Evolutionary conservation across 805 yeast genomes (phyloP), one percentile per base, ranked within the genome.

Genomic region (Saccharomycopsis fodiens): DNA sequence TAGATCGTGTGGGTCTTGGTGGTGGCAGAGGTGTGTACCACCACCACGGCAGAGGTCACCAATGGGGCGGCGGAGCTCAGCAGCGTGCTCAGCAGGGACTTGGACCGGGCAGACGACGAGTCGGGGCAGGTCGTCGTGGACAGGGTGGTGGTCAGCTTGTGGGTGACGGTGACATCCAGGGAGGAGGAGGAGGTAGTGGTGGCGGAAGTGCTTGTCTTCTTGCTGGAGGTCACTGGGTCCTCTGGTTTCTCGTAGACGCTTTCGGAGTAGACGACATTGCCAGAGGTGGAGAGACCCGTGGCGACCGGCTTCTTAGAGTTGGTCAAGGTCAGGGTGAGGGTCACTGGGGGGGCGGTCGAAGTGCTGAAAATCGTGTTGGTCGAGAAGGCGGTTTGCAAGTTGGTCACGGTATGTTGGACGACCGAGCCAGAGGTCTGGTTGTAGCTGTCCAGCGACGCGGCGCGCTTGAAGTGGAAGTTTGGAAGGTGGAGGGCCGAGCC

Each of bases 1-100:
- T 31, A 44, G 32, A 45, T 44, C 12, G 52, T 48, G 20, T 41
- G 39, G 17, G 52, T 41, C 17, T 27, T 44, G 13, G 48, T 45
- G 2, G 35, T 25, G 13, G 46, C 35, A 10, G 48, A 27, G 13
- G 48, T 35, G 2, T 3, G 10, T 3, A 27, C 35, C 16, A 27
- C 37, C 10, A 35, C 41, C 15, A 27, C 35, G 17, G 48, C 32
- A n/a, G 44, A 27, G 23, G 44, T 40, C 19, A 44, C 40, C 3
- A 36, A 16, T 15, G 34, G 27, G 1, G 36, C 5, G 23, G 35
- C 16, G 15, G 45, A 36, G 32, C 36, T 21, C 17, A 22, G 15
- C n/a, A n/a, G n/a, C n/a, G 16, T 22, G 19, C 12, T 17, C 20
- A 8, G 38, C 3, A 3, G 10, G 17, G 4, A 39, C 46, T 17